Evolutionary conservation across 2,329 filamentous ascomycete species (phyloP), one percentile per base, ranked within the genome.

Genomic region (Nigrospora oryzae): DNA sequence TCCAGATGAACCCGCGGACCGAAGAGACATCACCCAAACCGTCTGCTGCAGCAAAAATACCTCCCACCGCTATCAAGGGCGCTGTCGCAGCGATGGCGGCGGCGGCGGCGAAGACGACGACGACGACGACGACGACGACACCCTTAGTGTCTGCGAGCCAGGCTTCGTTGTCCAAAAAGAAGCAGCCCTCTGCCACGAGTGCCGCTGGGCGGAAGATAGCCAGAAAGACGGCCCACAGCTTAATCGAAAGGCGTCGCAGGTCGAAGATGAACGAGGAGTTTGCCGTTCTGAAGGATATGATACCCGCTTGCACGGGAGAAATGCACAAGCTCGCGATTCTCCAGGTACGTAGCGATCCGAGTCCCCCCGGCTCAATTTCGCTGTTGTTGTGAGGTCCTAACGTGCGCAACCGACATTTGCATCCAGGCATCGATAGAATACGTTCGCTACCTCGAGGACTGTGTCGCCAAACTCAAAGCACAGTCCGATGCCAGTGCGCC

Each of bases 181-280:
- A 91, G 68, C 81, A 88, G 55, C 76, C 83, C 1, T 82, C 79
- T 42, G 77, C 80, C 1, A 85, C 83, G 6, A 95, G 86, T 54
- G 87, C 87, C 1, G 89, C 90, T 1, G 89, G 89, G n/a, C 78
- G 89, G 45, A 97, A 96, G 70, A 94, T 93, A 53, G 90, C 93
- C 6, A 79, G 93, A 53, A 97, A 96, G 69, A 97, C 91, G 2
- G 93, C 93, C 11, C 93, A 98, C 60, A 96, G 89, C 58, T 68
- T 97, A 53, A 98, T 97, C 55, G 93, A 98, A 68, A 75, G 93
- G 38, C 73, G 91, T 46, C 73, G 93, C 56, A 75, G 93, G 50
- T 95, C 88, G 12, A 98, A 97, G 71, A 98, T 97, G 91, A 97
- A 98, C 55, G 91, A 97, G 63, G 93, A 97, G 67, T 97, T 97